Conservation (phyloP, 2,329 filamentous ascomycete genomes). For the Penicillium sp. region DNA sequence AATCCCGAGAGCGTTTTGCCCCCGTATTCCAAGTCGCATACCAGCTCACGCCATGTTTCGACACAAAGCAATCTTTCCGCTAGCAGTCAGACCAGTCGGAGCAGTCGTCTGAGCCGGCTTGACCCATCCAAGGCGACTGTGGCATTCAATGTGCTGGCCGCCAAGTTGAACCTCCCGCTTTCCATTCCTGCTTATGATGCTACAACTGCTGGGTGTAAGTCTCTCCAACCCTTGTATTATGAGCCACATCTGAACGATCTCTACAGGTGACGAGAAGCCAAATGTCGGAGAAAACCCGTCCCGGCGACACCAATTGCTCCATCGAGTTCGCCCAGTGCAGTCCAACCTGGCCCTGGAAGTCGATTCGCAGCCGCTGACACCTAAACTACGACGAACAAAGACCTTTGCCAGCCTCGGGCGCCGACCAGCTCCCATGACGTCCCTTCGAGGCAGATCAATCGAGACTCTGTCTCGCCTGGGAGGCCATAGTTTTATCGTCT, state of each 20-base stretch:
- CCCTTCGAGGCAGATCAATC: conserved; percentile 37
- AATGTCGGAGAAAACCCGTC: conserved; percentile 2
- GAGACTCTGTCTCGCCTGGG: conserved; percentile 45
- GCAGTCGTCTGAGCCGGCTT: conserved; percentile 20
- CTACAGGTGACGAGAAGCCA: conserved; percentile 1
- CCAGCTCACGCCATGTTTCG: conserved; percentile 18
- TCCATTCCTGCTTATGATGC: conserved; percentile 11
- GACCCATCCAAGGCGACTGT: conserved; percentile 26
- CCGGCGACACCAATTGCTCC: conserved; percentile 23
- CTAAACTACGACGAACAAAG: conserved; percentile 39
- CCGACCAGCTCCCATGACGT: conserved; percentile 30
- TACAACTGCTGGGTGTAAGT: conserved; percentile 6
- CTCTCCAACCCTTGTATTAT: not conserved
- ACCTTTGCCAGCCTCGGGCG: conserved; percentile 36
- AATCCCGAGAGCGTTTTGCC: not conserved
- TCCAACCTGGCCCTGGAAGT: conserved; percentile 31
- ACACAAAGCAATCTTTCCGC: conserved; percentile 1
- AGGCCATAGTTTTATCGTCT: conserved; percentile 39
- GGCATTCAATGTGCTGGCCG: conserved; percentile 33
- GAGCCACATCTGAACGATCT: not conserved
- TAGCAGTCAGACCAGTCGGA: conserved; percentile 7
- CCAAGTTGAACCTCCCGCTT: conserved; percentile 22
- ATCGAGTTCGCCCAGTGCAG: conserved; percentile 35
- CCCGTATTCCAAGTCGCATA: conserved; percentile 10
- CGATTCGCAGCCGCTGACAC: conserved; percentile 13